Evolutionary conservation across 208 protist genomes (phyloP).

Genomic region (Strigomonas culicis): DNA sequence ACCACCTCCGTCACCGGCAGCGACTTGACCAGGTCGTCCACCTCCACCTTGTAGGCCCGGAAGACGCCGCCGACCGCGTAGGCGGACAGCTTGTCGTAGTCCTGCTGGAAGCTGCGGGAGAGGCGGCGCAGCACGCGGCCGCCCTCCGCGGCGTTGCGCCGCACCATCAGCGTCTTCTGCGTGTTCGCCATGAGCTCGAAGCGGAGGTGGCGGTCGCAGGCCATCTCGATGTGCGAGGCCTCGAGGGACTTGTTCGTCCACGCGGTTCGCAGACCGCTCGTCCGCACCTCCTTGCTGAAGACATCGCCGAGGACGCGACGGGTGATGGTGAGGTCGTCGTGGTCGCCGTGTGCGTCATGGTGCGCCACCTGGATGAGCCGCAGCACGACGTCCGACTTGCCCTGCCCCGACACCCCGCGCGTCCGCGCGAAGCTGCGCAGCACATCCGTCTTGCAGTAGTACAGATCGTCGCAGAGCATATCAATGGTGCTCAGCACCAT

Average conservation of each 20-base stretch:
- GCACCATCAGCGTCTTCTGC: constrained; percentile 77
- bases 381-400: constrained; percentile 75
- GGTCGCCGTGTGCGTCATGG: constrained; percentile 79
- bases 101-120: constrained; percentile 73
- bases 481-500: constrained; percentile 64
- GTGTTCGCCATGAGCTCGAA: constrained; percentile 81
- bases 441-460: constrained; percentile 82
- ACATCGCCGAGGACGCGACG: constrained; percentile 77
- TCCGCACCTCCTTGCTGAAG: constrained; percentile 78
- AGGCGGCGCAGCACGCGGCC: constrained; percentile 64
- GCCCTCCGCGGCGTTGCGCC: constrained; percentile 55
- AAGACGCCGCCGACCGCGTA: constrained; percentile 72
- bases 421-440: constrained; percentile 74
- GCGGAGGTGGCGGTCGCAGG: constrained; percentile 61
- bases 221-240: constrained; percentile 86
- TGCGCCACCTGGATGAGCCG: constrained; percentile 70
- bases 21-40: constrained; percentile 57
- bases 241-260: constrained; percentile 89
- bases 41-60: constrained; percentile 67
- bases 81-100: constrained; percentile 56
- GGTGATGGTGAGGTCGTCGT: constrained; percentile 65
- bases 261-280: constrained; percentile 67
- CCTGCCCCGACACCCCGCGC: constrained; percentile 29
- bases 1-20: constrained; percentile 58
- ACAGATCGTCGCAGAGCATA: constrained; percentile 86